Conservation (phyloP, 495 filamentous ascomycete species). For the Lichenothelia convexa region DNA sequence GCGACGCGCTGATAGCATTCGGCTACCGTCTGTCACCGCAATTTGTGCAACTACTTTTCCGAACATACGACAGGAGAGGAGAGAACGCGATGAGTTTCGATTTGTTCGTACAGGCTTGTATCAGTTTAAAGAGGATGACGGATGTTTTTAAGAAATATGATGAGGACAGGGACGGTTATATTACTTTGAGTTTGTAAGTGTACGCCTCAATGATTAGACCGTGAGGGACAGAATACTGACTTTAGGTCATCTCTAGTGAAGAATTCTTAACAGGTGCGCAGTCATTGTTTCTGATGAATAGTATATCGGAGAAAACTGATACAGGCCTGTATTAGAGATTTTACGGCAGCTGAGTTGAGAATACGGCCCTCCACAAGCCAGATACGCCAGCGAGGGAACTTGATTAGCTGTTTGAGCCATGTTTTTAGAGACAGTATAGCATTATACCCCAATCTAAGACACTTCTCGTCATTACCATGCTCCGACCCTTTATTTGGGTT, state of each 20-base stretch:
- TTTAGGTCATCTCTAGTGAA: slow-evolving; percentile 13
- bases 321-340: slow-evolving; percentile 25
- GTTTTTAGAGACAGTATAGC: too few species aligned
- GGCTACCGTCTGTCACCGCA: slow-evolving; percentile 73
- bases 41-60: slow-evolving; percentile 70
- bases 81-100: slow-evolving; percentile 68
- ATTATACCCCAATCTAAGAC: too few species aligned
- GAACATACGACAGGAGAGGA: slow-evolving; percentile 37
- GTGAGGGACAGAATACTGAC: not conserved
- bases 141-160: slow-evolving; percentile 99
- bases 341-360: slow-evolving; percentile 15
- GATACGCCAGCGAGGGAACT: too few species aligned
- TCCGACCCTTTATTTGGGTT: too few species aligned
- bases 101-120: slow-evolving; percentile 94
- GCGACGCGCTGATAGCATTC: slow-evolving; percentile 81
- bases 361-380: too few species aligned
- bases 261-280: slow-evolving; percentile 30
- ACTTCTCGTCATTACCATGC: too few species aligned
- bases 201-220: not conserved
- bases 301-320: slow-evolving; percentile 23
- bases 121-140: slow-evolving; percentile 91
- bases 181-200: slow-evolving; percentile 26
- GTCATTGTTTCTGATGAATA: slow-evolving; percentile 25
- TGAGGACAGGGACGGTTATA: slow-evolving; percentile 73
- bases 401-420: too few species aligned